Evolutionary conservation across 2,329 filamentous ascomycete genomes (phyloP).

Genomic region (Tolypocladium cylindrosporum): DNA sequence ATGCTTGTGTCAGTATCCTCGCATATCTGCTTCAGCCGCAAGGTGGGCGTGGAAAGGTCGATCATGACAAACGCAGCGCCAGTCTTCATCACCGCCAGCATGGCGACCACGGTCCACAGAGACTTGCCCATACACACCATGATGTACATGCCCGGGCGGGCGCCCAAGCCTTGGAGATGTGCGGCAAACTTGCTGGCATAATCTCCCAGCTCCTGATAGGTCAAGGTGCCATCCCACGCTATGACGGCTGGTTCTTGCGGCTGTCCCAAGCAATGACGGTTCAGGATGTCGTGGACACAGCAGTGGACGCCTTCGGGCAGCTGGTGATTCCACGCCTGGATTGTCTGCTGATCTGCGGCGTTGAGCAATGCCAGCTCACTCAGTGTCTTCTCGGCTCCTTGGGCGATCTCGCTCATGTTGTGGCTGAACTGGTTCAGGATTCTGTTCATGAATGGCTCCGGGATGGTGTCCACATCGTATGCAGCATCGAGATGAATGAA

Average conservation of each 20-base stretch:
- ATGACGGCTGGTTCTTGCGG: neutral
- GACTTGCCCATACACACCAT: neutral
- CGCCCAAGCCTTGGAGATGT: constrained; percentile 1
- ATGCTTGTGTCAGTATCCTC: constrained; percentile 1
- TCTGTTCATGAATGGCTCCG: neutral
- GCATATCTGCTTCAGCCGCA: constrained; percentile 3
- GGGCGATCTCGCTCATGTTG: neutral
- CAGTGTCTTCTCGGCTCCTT: neutral
- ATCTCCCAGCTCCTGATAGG: constrained; percentile 4
- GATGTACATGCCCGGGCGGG: neutral
- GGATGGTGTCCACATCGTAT: neutral
- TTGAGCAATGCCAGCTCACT: neutral
- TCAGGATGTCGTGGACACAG: constrained; percentile 3
- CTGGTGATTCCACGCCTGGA: neutral
- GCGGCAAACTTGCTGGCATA: constrained; percentile 1
- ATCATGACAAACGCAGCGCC: constrained; percentile 21
- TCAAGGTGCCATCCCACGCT: constrained; percentile 1
- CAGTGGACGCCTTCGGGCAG: neutral
- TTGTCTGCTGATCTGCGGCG: neutral
- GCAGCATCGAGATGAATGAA: neutral
- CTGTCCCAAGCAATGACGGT: neutral
- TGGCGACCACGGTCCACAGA: constrained; percentile 1
- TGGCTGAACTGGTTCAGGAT: constrained; percentile 1
- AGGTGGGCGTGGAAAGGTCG: constrained; percentile 10
- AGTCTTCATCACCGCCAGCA: constrained; percentile 12